These are phyloP conservation scores for Colletotrichum abscissum DNA, from an alignment of 2,329 filamentous ascomycete species.

Conservation along the genomic window DNA sequence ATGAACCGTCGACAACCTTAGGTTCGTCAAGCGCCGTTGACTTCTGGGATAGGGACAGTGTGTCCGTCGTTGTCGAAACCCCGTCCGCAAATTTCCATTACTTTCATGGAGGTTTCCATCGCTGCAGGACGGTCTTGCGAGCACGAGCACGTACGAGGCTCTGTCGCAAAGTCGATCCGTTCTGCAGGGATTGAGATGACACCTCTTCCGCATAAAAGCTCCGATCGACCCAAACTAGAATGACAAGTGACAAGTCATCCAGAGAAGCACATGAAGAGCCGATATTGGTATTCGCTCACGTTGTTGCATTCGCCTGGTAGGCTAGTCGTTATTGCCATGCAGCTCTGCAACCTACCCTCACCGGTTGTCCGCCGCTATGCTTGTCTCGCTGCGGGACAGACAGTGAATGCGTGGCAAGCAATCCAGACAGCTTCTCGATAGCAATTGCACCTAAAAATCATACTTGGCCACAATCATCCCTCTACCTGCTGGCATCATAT, in stretches of 20 bases:
- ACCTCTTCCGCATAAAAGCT: slow-evolving; percentile 3
- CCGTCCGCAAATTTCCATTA: background rate
- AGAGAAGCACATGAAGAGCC: background rate
- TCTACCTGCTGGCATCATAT: background rate
- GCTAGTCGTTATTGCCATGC: background rate
- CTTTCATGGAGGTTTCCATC: background rate
- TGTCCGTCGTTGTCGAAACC: background rate
- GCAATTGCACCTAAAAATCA: background rate
- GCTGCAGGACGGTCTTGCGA: background rate
- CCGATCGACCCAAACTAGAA: slow-evolving; percentile 1
- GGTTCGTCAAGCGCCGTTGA: background rate
- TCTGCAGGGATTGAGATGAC: background rate
- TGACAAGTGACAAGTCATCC: background rate
- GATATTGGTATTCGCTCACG: too few species aligned
- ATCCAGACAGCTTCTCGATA: background rate
- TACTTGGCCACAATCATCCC: background rate
- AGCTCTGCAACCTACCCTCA: background rate
- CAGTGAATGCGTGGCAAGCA: background rate
- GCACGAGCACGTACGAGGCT: background rate
- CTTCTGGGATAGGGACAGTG: background rate
- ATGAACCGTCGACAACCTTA: background rate
- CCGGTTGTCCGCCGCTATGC: background rate
- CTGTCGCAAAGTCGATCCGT: background rate
- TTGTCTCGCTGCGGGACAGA: background rate
- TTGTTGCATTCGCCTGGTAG: background rate